A percentile compares a stretch with the other conserved stretches of the same genome.
Conservation (phyloP, 2,329 filamentous ascomycete genomes). For the Tolypocladium guangdongense region DNA sequence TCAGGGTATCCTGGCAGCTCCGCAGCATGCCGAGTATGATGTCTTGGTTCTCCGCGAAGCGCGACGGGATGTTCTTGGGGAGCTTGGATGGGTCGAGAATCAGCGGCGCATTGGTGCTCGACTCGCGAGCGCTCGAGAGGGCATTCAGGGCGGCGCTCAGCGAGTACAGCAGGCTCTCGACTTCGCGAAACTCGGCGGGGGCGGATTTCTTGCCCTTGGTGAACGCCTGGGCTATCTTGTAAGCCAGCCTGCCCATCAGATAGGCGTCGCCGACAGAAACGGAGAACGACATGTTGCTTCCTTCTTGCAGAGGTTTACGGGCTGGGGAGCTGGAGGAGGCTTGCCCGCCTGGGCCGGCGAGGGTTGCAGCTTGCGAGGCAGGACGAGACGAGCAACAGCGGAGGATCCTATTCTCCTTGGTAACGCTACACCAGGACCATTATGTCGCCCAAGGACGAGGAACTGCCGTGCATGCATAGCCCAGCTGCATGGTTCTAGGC, state of each 20-base stretch:
- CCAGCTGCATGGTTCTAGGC: not conserved
- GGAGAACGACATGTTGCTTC: not conserved
- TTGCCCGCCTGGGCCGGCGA: not conserved
- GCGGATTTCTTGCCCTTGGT: constrained; percentile 5
- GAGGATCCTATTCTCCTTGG: not conserved
- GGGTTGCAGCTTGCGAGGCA: not conserved
- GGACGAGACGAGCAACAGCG: not conserved
- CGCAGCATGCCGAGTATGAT: constrained; percentile 3
- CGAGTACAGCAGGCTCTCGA: constrained; percentile 5
- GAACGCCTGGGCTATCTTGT: constrained; percentile 2
- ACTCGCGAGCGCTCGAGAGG: not conserved
- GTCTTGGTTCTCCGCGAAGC: constrained; percentile 1
- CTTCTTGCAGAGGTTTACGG: not conserved
- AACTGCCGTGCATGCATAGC: not conserved
- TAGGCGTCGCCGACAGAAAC: constrained; percentile 3
- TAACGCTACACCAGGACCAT: not conserved
- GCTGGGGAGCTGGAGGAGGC: not conserved
- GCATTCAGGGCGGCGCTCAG: constrained; percentile 5
- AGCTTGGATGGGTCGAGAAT: not conserved
- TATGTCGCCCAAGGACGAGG: not conserved
- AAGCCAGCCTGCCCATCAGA: constrained; percentile 2
- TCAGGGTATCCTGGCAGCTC: constrained; percentile 1
- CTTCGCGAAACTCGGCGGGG: constrained; percentile 3
- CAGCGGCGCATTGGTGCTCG: not conserved
- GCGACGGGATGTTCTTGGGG: constrained; percentile 1